These are phyloP conservation scores for Discostella stelligeroides DNA, from an alignment of 108 stramenopile species.

Conservation along the genomic window DNA sequence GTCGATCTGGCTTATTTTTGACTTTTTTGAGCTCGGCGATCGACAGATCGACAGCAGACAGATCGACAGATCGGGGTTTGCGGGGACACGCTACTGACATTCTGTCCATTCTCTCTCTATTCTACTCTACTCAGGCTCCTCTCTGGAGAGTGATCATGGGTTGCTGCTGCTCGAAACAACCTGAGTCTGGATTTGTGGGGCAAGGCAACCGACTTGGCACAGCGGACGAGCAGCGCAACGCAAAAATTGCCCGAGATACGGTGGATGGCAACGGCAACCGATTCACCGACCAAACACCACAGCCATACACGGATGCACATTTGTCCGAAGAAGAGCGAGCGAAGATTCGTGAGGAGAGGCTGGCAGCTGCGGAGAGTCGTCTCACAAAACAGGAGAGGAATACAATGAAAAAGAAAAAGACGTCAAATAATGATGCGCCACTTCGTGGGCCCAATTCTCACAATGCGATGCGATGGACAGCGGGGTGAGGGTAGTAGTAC, in stretches of 20 bases:
- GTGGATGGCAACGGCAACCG: conserved; percentile 15
- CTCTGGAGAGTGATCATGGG: conserved; percentile 27
- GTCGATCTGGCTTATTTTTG: too few relatives aligned
- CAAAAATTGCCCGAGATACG: conserved; percentile 19
- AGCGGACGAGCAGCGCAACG: conserved; percentile 30
- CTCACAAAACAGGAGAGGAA: conserved; percentile 45
- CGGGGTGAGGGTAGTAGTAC: conserved; percentile 33
- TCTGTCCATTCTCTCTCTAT: too few relatives aligned
- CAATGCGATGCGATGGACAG: conserved; percentile 47
- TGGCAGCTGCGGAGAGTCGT: conserved; percentile 40
- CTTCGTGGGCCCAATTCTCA: conserved; percentile 47
- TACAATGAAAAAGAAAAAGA: conserved; percentile 44
- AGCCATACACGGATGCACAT: conserved; percentile 36
- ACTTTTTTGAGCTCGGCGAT: too few relatives aligned
- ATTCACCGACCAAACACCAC: conserved; percentile 6
- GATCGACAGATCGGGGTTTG: too few relatives aligned
- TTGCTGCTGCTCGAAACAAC: conserved; percentile 44
- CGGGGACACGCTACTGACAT: too few relatives aligned
- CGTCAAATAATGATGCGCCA: conserved; percentile 23
- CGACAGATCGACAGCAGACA: too few relatives aligned
- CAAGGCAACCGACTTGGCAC: conserved; percentile 54
- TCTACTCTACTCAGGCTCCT: too few relatives aligned
- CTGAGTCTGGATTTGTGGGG: conserved; percentile 20
- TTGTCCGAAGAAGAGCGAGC: conserved; percentile 45
- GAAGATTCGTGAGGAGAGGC: conserved; percentile 39